Conservation (phyloP, 768 basidiomycete genomes). For the Termitomyces sp. region DNA sequence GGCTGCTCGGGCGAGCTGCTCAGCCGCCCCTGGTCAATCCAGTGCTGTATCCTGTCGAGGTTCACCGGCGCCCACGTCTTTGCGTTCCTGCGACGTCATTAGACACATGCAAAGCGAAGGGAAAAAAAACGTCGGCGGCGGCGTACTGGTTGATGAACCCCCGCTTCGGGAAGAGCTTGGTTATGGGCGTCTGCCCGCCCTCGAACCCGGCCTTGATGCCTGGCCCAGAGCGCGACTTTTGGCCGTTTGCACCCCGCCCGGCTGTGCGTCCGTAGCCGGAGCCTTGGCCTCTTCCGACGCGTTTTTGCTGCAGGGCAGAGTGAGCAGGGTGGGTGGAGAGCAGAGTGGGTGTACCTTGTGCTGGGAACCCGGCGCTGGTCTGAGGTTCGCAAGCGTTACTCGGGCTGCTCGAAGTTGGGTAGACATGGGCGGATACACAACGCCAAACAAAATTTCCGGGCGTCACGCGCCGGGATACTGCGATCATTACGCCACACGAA, state of each 20-base stretch:
- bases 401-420: slow-evolving; percentile 31
- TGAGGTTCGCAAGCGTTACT: slow-evolving; percentile 66
- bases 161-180: slow-evolving; percentile 85
- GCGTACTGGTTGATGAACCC: slow-evolving; percentile 93
- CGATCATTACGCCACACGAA: too few relatives aligned
- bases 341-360: slow-evolving; percentile 43
- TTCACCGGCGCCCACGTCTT: slow-evolving; percentile 82
- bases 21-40: slow-evolving; percentile 84
- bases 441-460: background rate
- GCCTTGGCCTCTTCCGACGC: slow-evolving; percentile 90
- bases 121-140: too few relatives aligned
- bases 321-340: background rate
- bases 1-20: slow-evolving; percentile 72
- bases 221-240: slow-evolving; percentile 87
- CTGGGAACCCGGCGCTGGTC: slow-evolving; percentile 63
- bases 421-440: slow-evolving; percentile 24
- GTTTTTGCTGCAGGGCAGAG: slow-evolving; percentile 64
- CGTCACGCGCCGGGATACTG: background rate
- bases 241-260: slow-evolving; percentile 92
- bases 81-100: slow-evolving; percentile 56
- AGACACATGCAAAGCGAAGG: too few relatives aligned
- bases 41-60: slow-evolving; percentile 82
- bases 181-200: slow-evolving; percentile 95
- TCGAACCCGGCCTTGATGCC: slow-evolving; percentile 86
- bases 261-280: slow-evolving; percentile 90